Conservation (phyloP, 495 filamentous ascomycete genomes). For the Ascodesmis nigricans region DNA sequence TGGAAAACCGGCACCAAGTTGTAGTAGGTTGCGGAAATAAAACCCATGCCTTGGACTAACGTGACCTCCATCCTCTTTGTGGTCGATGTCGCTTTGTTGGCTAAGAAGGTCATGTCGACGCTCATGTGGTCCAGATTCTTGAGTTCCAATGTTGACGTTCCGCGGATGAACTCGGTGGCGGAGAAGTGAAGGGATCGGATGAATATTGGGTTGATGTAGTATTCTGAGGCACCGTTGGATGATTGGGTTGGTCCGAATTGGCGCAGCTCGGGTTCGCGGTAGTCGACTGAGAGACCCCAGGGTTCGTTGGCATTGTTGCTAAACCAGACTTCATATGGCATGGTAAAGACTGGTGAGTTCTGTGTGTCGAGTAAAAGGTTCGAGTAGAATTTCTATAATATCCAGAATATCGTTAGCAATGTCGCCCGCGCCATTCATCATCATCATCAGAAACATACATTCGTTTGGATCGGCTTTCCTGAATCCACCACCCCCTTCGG, state of each 20-base stretch:
- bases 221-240: constrained; percentile 1
- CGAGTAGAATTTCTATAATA: constrained; percentile 40
- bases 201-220: constrained; percentile 4
- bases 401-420: neutral
- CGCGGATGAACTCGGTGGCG: constrained; percentile 2
- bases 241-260: constrained; percentile 1
- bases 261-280: constrained; percentile 4
- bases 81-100: neutral
- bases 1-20: constrained; percentile 46
- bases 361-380: constrained; percentile 67
- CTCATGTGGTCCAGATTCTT: neutral
- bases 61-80: constrained; percentile 6
- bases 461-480: constrained; percentile 4
- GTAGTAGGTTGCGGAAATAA: constrained; percentile 53
- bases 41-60: constrained; percentile 52
- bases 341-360: constrained; percentile 45
- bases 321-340: constrained; percentile 70
- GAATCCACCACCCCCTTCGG: neutral
- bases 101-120: constrained; percentile 4
- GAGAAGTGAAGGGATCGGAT: constrained; percentile 3
- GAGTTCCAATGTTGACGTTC: constrained; percentile 2
- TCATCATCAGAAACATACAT: neutral
- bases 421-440: neutral
- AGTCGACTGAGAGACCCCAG: constrained; percentile 3
- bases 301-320: constrained; percentile 1